These are phyloP conservation scores for Taiozyma sp. DNA, from an alignment of 1,139 yeast species.

Conservation along the genomic window DNA sequence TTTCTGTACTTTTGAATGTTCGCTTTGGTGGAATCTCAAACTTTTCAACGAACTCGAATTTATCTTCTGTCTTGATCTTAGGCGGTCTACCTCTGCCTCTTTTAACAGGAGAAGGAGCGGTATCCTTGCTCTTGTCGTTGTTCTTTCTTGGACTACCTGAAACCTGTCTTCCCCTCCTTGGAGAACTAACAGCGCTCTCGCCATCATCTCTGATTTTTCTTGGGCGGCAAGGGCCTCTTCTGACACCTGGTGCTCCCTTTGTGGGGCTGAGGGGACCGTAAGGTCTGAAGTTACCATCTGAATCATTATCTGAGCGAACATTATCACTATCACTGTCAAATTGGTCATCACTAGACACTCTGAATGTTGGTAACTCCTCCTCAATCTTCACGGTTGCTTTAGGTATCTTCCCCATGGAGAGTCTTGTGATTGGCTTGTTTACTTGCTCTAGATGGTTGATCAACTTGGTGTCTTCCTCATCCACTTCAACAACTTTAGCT, in stretches of 20 bases:
- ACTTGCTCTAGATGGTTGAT: not conserved
- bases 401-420: not conserved
- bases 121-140: not conserved
- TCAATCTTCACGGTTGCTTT: not conserved
- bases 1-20: not conserved
- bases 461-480: not conserved
- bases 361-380: not conserved
- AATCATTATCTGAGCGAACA: constrained; percentile 1
- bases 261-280: not conserved
- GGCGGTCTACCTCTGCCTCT: constrained; percentile 4
- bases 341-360: not conserved
- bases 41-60: not conserved
- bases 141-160: constrained; percentile 1
- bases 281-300: constrained; percentile 4
- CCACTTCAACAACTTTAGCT: constrained; percentile 1
- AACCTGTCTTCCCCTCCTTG: not conserved
- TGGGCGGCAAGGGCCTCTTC: not conserved
- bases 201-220: not conserved
- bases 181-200: not conserved
- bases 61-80: constrained; percentile 1
- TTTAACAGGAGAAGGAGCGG: not conserved
- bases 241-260: not conserved
- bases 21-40: not conserved
- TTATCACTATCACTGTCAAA: constrained; percentile 6
- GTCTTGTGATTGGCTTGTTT: not conserved